Percentiles rank a stretch among this genome's conserved stretches.
Evolutionary conservation across 116 monocot genomes (phyloP).

Genomic region (Cymodocea nodosa): DNA sequence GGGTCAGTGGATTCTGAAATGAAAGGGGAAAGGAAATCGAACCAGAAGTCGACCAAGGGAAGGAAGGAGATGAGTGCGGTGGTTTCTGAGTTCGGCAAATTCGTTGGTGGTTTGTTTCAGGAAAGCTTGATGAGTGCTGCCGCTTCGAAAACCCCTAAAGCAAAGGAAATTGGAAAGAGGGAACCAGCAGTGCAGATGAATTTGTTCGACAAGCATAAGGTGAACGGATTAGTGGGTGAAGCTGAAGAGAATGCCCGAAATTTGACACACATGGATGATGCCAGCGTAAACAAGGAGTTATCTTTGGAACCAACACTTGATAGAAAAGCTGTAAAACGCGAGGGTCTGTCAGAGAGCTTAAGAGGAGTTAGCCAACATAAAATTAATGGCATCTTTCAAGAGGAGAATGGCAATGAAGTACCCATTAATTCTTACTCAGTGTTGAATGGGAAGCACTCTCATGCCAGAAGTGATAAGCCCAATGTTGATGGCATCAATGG

Average conservation of each 20-base stretch:
- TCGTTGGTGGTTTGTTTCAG: slow-evolving; percentile 24
- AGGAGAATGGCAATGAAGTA: neutral
- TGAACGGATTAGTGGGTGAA: neutral
- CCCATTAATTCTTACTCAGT: neutral
- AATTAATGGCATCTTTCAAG: neutral
- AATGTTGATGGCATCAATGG: slow-evolving; percentile 19
- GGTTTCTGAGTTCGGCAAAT: slow-evolving; percentile 30
- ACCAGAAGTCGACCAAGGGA: slow-evolving; percentile 33
- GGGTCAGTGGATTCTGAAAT: neutral
- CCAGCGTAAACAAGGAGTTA: slow-evolving; percentile 7
- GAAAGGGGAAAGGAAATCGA: slow-evolving; percentile 24
- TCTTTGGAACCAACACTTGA: neutral
- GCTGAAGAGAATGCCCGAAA: slow-evolving; percentile 1
- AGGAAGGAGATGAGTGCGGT: slow-evolving; percentile 18
- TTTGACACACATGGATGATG: neutral
- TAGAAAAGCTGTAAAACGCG: slow-evolving; percentile 1
- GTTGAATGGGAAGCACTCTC: neutral
- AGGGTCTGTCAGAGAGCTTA: slow-evolving; percentile 1
- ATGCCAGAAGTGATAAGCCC: slow-evolving; percentile 7
- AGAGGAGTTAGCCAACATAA: neutral
- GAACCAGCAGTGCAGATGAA: slow-evolving; percentile 16
- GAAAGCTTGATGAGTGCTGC: slow-evolving; percentile 14
- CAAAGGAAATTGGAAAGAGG: slow-evolving; percentile 23
- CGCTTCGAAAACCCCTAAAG: slow-evolving; percentile 10
- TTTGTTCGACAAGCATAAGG: slow-evolving; percentile 4